A percentile compares a stretch with the other conserved stretches of the same genome.
These are phyloP conservation scores for Corniculantispora saksenae DNA, from an alignment of 2,329 filamentous ascomycete species.

Conservation along the genomic window DNA sequence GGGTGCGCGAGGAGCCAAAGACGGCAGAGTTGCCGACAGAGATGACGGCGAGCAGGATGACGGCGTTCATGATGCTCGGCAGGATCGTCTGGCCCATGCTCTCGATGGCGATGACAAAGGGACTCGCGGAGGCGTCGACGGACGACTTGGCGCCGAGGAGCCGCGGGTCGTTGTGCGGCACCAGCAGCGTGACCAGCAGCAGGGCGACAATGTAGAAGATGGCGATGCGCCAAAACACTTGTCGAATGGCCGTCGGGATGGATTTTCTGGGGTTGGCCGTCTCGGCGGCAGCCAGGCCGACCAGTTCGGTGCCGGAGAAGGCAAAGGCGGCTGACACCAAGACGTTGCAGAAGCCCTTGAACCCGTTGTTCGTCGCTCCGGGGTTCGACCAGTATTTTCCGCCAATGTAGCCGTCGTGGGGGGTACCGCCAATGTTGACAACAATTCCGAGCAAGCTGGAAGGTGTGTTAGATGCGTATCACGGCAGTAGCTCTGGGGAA, in stretches of 20 bases:
- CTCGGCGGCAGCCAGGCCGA: slow-evolving; percentile 68
- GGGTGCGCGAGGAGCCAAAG: slow-evolving; percentile 54
- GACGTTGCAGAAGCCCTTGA: slow-evolving; percentile 67
- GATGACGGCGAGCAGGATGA: slow-evolving; percentile 52
- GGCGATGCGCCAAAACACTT: slow-evolving; percentile 57
- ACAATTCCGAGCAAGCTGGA: slow-evolving; percentile 49
- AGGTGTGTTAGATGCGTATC: background rate
- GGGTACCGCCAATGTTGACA: slow-evolving; percentile 56
- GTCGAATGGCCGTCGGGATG: slow-evolving; percentile 75
- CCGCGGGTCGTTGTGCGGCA: slow-evolving; percentile 39
- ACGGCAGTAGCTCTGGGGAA: too few species aligned
- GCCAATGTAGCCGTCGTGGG: slow-evolving; percentile 45
- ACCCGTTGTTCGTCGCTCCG: slow-evolving; percentile 63
- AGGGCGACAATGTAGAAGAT: slow-evolving; percentile 48
- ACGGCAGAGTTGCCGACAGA: slow-evolving; percentile 54
- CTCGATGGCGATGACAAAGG: slow-evolving; percentile 50
- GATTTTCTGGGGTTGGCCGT: slow-evolving; percentile 65
- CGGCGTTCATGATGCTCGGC: slow-evolving; percentile 52
- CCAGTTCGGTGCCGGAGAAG: slow-evolving; percentile 66
- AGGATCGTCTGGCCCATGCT: slow-evolving; percentile 47
- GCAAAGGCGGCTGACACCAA: slow-evolving; percentile 70
- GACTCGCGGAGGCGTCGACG: slow-evolving; percentile 41
- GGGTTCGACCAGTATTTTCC: slow-evolving; percentile 43
- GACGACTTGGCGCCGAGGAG: slow-evolving; percentile 38
- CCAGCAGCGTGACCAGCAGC: slow-evolving; percentile 46